Conservation (phyloP, 345 rosid genomes). For the Psidium friedrichsthalianum region DNA sequence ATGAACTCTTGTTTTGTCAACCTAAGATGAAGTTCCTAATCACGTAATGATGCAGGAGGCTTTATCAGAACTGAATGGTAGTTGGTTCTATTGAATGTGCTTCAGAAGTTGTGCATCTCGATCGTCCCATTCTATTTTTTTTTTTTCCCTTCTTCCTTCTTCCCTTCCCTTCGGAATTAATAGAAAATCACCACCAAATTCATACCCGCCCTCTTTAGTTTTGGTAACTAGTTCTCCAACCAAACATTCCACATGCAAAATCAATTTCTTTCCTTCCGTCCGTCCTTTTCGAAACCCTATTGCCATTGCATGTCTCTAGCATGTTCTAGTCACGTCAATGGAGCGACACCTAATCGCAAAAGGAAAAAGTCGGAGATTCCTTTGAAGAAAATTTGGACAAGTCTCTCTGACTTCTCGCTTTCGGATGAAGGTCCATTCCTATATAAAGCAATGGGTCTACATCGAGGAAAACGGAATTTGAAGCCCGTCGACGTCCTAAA, state of each 20-base stretch:
- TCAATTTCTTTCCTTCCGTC: background rate
- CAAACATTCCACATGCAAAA: background rate
- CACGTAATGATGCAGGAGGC: background rate
- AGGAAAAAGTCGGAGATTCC: background rate
- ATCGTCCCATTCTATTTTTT: background rate
- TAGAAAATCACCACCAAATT: background rate
- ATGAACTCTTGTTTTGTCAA: background rate
- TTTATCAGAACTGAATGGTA: rapidly evolving
- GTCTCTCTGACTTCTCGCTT: background rate
- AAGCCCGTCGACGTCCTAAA: background rate
- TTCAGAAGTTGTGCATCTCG: background rate
- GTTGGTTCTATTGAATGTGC: background rate
- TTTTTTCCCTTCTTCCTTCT: background rate
- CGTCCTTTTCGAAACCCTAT: background rate
- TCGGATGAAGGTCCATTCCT: background rate
- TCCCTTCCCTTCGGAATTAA: background rate
- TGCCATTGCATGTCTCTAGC: background rate
- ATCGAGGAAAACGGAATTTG: background rate
- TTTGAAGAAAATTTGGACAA: background rate
- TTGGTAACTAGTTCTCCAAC: background rate
- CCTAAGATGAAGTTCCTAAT: background rate
- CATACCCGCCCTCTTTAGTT: background rate
- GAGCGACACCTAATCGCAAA: background rate
- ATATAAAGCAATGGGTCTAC: background rate
- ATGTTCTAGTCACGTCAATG: background rate